Evolutionary conservation across 2,329 filamentous ascomycete genomes (phyloP), one percentile per base, ranked within the genome.

Genomic region (Aspergillus thermomutatus): DNA sequence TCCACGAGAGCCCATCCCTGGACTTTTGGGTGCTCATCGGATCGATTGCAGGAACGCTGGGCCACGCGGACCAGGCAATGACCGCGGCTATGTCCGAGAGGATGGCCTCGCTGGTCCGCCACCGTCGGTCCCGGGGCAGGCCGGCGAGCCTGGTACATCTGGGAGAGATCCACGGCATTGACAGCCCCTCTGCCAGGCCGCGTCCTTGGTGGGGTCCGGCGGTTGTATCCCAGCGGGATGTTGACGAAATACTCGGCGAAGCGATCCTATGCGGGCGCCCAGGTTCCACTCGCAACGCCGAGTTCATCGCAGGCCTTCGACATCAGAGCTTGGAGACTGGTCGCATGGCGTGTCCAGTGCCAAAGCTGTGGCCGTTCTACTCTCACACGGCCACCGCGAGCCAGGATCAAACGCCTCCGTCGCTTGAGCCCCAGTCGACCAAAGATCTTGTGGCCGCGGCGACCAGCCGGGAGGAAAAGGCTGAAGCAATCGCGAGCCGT

Each of bases 231-330:
- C 81, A 83, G 65, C 71, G 74, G 3, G 80, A 82, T 53, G 64
- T 83, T 17, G 79, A 82, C 60, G 77, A 80, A 60, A 76, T 80
- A 69, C 80, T 83, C 57, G 72, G 81, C 8, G 80, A 83, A 63
- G 80, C 80, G 4, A 77, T 84, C 26, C 65, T 72, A 0, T 73
- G 75, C 0, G 79, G 80, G 3, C 69, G 66, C 6, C 75, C 77
- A 0, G 55, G 66, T 3, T 66, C 59, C 2, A 48, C 47, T 2
- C 34, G 27, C n/a, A 11, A 19, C 4, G 48, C 60, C 8, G 66
- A 62, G 34, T 53, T 70, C 14, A 49, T 56, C 11, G 57, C 61
- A 1, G 67, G 64, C 1, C 37, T 41, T 19, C 14, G 37, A 3
- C n/a, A 41, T 41, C 37, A 41, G 37, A 41, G 37, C 14, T 41